These are phyloP conservation scores for Microbotryum silenes-acaulis DNA, from an alignment of 1,284 basidiomycete genomes.

Conservation along the genomic window DNA sequence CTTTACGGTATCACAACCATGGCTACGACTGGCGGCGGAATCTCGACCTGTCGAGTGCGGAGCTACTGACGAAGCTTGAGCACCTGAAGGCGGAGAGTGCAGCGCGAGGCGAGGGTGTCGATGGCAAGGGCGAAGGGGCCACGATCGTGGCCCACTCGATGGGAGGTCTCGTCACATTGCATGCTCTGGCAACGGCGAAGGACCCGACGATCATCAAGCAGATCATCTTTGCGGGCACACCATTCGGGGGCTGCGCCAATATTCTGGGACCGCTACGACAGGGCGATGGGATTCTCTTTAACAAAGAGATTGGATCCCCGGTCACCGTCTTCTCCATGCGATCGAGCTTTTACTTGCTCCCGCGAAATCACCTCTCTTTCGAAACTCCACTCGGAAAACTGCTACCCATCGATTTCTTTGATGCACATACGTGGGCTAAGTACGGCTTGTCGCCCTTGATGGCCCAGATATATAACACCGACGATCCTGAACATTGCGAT, in stretches of 20 bases:
- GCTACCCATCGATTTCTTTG: slow-evolving; percentile 28
- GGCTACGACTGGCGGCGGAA: slow-evolving; percentile 39
- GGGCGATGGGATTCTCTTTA: slow-evolving; percentile 36
- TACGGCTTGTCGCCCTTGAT: slow-evolving; percentile 28
- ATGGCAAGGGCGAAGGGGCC: slow-evolving; percentile 33
- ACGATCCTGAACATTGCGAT: background rate
- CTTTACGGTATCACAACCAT: slow-evolving; percentile 33
- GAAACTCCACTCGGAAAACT: slow-evolving; percentile 21
- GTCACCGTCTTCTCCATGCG: slow-evolving; percentile 38
- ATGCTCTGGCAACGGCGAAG: slow-evolving; percentile 35
- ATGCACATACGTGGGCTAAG: slow-evolving; percentile 19
- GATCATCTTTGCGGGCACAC: slow-evolving; percentile 38
- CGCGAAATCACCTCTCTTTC: slow-evolving; percentile 29
- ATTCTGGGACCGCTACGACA: slow-evolving; percentile 38
- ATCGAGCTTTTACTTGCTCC: slow-evolving; percentile 39
- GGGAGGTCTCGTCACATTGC: slow-evolving; percentile 40
- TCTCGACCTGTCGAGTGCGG: slow-evolving; percentile 19
- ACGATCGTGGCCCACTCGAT: slow-evolving; percentile 41
- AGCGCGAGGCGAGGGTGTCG: slow-evolving; percentile 18
- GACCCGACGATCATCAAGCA: slow-evolving; percentile 39
- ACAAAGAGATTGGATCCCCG: slow-evolving; percentile 35
- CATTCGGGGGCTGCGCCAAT: slow-evolving; percentile 40
- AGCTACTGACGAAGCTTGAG: slow-evolving; percentile 19
- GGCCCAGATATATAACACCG: slow-evolving; percentile 12
- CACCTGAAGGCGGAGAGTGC: slow-evolving; percentile 32